Conservation (phyloP, 2,329 filamentous ascomycete species). For the Fusarium temperatum region DNA sequence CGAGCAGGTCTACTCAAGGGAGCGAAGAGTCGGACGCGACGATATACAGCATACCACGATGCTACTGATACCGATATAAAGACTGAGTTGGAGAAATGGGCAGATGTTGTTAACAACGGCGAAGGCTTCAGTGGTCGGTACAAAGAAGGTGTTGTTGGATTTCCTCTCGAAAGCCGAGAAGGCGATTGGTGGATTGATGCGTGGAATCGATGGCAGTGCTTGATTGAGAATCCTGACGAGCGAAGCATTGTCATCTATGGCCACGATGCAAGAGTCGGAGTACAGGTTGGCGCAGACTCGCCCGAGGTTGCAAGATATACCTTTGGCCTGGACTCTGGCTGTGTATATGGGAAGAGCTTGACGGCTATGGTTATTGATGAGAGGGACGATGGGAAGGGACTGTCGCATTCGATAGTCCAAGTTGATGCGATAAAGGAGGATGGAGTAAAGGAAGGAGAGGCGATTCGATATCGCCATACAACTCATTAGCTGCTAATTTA, state of each 20-base stretch:
- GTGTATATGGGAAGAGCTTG: slow-evolving; percentile 66
- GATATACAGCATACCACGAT: not conserved
- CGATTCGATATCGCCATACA: not conserved
- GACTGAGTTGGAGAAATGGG: not conserved
- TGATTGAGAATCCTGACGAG: slow-evolving; percentile 11
- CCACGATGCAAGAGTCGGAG: slow-evolving; percentile 77
- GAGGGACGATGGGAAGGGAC: not conserved
- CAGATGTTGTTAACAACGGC: not conserved
- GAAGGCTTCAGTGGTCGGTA: not conserved
- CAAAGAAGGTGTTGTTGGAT: not conserved
- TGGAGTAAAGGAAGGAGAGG: not conserved
- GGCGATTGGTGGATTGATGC: slow-evolving; percentile 29
- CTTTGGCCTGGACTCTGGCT: slow-evolving; percentile 84
- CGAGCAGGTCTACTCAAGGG: slow-evolving; percentile 23
- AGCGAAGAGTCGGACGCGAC: slow-evolving; percentile 13
- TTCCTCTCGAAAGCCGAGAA: slow-evolving; percentile 24
- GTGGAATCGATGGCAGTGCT: slow-evolving; percentile 31
- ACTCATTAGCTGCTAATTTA: too few species aligned
- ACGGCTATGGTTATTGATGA: slow-evolving; percentile 25
- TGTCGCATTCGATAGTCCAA: slow-evolving; percentile 24
- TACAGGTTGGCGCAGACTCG: slow-evolving; percentile 53
- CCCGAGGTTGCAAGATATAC: slow-evolving; percentile 62
- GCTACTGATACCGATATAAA: not conserved
- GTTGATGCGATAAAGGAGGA: slow-evolving; percentile 1
- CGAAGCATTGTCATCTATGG: slow-evolving; percentile 79